These are phyloP conservation scores for Porcisia hertigi DNA, from an alignment of 208 protist species.

Conservation along the genomic window DNA sequence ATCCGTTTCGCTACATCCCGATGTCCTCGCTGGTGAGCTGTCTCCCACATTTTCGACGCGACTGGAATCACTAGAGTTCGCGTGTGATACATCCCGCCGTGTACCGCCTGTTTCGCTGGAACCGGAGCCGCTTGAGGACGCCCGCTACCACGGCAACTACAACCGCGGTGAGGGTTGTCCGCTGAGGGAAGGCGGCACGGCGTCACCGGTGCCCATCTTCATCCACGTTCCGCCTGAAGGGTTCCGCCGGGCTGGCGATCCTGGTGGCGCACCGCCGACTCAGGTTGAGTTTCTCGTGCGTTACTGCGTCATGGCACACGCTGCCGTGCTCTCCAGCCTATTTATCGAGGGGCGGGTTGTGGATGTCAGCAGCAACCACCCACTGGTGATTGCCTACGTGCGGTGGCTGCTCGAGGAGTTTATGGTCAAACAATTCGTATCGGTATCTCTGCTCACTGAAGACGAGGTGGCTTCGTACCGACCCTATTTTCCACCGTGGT, in stretches of 20 bases:
- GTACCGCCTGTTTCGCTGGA: conserved; percentile 49
- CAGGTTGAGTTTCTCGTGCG: conserved; percentile 22
- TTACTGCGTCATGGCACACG: conserved; percentile 69
- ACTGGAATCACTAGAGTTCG: conserved; percentile 6
- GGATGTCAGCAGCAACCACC: conserved; percentile 50
- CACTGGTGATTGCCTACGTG: conserved; percentile 52
- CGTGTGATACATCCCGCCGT: conserved; percentile 29
- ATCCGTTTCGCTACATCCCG: not conserved
- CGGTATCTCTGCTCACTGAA: conserved; percentile 9
- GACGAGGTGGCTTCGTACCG: conserved; percentile 10
- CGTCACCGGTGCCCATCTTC: conserved; percentile 48
- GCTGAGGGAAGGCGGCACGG: conserved; percentile 43
- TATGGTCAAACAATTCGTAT: conserved; percentile 40
- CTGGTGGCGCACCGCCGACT: not conserved
- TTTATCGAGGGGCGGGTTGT: conserved; percentile 76
- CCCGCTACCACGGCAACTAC: conserved; percentile 67
- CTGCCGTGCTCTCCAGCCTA: conserved; percentile 61
- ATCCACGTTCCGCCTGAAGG: conserved; percentile 21
- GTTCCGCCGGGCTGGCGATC: not conserved
- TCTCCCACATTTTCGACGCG: not conserved
- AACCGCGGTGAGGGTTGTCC: conserved; percentile 72
- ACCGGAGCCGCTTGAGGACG: conserved; percentile 37
- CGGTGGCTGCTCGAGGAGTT: conserved; percentile 59
- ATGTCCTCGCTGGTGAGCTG: not conserved
- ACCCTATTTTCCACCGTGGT: conserved; percentile 60